Evolutionary conservation across 2,329 filamentous ascomycete species (phyloP).

Genomic region (Furcasterigmium furcatum): DNA sequence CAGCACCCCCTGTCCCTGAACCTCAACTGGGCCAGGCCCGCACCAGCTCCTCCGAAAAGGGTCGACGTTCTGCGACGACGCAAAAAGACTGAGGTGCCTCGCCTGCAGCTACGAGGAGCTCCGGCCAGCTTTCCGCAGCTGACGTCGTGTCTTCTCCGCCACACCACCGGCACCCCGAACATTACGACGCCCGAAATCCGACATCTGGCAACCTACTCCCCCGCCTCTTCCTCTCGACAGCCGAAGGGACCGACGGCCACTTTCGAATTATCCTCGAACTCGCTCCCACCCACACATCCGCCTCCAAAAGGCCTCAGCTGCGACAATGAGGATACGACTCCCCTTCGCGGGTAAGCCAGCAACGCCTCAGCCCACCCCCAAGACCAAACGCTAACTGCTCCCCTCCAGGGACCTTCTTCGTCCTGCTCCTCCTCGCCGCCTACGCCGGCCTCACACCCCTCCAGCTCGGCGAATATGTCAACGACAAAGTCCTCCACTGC

Average conservation of each 20-base stretch:
- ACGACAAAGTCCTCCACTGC: conserved; percentile 88
- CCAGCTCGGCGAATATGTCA: conserved; percentile 56
- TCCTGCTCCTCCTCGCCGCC: conserved; percentile 70
- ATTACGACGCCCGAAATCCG: neutral
- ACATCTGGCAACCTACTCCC: neutral
- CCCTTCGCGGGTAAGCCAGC: conserved; percentile 78
- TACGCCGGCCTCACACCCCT: conserved; percentile 74
- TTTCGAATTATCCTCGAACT: no score
- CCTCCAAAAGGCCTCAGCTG: conserved; percentile 4
- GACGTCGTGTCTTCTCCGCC: neutral
- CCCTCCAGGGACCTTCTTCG: conserved; percentile 61
- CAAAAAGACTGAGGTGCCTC: neutral
- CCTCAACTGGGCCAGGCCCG: neutral
- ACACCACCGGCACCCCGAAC: neutral
- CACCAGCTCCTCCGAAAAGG: neutral
- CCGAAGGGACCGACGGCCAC: no score
- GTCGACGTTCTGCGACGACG: neutral
- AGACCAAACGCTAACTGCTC: conserved; percentile 8
- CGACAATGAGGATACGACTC: conserved; percentile 76
- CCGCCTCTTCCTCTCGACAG: no score
- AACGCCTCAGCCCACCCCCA: conserved; percentile 1
- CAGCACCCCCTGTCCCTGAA: neutral
- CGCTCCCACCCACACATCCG: neutral
- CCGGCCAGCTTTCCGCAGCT: conserved; percentile 6
- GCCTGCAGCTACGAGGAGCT: conserved; percentile 5